Conservation (phyloP, 2,329 filamentous ascomycete genomes). For the Arachnomyces sp. region DNA sequence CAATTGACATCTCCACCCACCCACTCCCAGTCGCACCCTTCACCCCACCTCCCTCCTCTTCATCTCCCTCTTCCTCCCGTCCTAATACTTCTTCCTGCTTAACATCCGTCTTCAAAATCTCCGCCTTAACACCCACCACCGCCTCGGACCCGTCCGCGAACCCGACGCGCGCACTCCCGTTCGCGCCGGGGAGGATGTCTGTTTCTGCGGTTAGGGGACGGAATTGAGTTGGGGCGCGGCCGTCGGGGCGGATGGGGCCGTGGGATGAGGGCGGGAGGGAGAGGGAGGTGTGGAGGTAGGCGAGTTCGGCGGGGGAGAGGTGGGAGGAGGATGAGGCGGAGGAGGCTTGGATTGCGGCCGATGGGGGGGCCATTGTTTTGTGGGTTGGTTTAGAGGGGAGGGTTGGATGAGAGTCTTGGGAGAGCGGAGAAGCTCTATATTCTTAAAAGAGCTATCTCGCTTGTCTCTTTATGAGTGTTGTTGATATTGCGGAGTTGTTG, state of each 20-base stretch:
- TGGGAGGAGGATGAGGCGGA: slow-evolving; percentile 46
- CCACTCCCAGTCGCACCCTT: slow-evolving; percentile 43
- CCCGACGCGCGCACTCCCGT: slow-evolving; percentile 87
- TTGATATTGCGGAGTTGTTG: no score
- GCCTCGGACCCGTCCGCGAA: slow-evolving; percentile 95
- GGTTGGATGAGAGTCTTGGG: neutral
- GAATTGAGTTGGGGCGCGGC: slow-evolving; percentile 75
- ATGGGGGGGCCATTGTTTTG: slow-evolving; percentile 51
- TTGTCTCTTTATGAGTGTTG: no score
- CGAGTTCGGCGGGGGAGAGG: slow-evolving; percentile 90
- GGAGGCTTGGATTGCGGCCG: slow-evolving; percentile 46
- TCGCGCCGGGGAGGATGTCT: slow-evolving; percentile 78
- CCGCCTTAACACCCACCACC: slow-evolving; percentile 89
- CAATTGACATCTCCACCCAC: slow-evolving; percentile 86
- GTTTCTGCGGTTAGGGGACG: slow-evolving; percentile 85
- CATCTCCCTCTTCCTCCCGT: slow-evolving; percentile 20
- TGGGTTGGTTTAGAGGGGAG: neutral
- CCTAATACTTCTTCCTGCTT: slow-evolving; percentile 53
- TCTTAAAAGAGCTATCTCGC: no score
- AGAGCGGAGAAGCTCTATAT: neutral
- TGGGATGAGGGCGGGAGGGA: slow-evolving; percentile 52
- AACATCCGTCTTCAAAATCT: slow-evolving; percentile 46
- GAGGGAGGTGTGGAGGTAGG: slow-evolving; percentile 86
- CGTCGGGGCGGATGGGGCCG: slow-evolving; percentile 76
- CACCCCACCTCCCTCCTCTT: slow-evolving; percentile 17